Base-by-base conservation (phyloP, 2,329 filamentous ascomycete genomes). In the Harringtonia aguacate region DNA sequence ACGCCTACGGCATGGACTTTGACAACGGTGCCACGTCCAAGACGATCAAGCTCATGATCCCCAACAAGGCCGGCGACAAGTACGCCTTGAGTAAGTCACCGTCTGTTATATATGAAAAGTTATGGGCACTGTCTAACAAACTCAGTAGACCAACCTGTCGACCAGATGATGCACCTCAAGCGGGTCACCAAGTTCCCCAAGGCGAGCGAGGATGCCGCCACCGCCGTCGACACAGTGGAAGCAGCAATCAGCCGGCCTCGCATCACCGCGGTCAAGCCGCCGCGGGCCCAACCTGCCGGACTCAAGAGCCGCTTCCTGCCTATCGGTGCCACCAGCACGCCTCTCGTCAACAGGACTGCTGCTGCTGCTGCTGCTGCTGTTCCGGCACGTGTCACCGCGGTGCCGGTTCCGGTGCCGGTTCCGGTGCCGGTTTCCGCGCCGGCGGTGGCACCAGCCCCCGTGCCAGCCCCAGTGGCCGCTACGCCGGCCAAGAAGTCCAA, bases 281-380 rank as follows among this genome's bases (percentile, higher is more conserved):
- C 77, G 39, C 74, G 80, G 47, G 67, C 74, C 37, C 84, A 88
- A 58, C 82, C 84, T 2, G 69, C 73, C 53, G 81, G 78, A 8
- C 63, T 89, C 43, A 77, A 72, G 54, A 73, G 79, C 60, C 75
- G 83, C 29, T 87, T 75, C 60, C 72, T 72, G 43, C 83, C 84
- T 1, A 73, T 82, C 36, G 84, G 84, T 24, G 67, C 75, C 36
- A 58, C 34, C 34, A 46, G 41, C 20, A 29, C 33, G 10, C 15
- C 21, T 14, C 20, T 45, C 1, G 35, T 36, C 33, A 33, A 48
- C 33, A 46, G 39, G 41, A n/a, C 35, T 15, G 46, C 27, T 8
- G 14, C 45, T n/a, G 38, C 46, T n/a, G 18, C 39, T 10, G 37
- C 45, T 10, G 34, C 44, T 14, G 39, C 42, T 55, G 54, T 46